A percentile compares a stretch with the other conserved stretches of the same genome.
phyloP scores from a whole-genome alignment of 2,329 filamentous ascomycete genomes.

The Xylariales sp. region DNA sequence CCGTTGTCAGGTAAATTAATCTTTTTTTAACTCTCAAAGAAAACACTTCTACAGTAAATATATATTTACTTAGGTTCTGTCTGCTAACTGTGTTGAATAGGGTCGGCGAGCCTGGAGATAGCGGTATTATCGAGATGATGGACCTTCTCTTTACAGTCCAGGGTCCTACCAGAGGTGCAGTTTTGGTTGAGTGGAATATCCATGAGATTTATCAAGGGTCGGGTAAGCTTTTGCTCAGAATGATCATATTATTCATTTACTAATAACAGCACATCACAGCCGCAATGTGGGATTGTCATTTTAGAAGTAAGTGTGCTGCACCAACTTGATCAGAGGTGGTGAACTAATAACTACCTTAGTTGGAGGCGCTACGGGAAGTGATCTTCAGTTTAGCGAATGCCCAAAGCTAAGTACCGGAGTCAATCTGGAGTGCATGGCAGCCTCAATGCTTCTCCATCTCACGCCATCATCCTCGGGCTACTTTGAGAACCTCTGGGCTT shows the following conservation, averaged over 20 bases:
- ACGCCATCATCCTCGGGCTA: constrained; percentile 40
- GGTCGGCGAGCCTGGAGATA: constrained; percentile 51
- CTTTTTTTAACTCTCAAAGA: no score
- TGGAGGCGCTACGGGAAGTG: constrained; percentile 1
- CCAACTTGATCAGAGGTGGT: no score
- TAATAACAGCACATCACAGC: no score
- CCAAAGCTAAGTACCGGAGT: background rate
- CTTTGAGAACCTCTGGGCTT: constrained; percentile 55
- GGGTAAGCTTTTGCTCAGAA: no score
- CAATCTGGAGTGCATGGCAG: background rate
- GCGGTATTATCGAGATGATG: constrained; percentile 56
- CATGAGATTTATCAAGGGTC: no score
- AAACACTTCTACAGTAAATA: no score
- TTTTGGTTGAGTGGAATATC: constrained; percentile 64
- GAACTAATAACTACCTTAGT: no score
- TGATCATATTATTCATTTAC: no score
- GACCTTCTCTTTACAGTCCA: constrained; percentile 59
- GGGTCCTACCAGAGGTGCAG: constrained; percentile 53
- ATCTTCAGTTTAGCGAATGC: background rate
- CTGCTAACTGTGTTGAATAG: no score
- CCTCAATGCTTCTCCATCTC: constrained; percentile 25
- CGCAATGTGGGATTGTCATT: constrained; percentile 49
- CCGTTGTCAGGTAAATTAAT: no score
- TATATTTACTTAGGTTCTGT: no score
- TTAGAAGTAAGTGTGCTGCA: no score